Evolutionary conservation across 495 filamentous ascomycete species (phyloP), one percentile per base, ranked within the genome.

Genomic region (Penicillium salamii): DNA sequence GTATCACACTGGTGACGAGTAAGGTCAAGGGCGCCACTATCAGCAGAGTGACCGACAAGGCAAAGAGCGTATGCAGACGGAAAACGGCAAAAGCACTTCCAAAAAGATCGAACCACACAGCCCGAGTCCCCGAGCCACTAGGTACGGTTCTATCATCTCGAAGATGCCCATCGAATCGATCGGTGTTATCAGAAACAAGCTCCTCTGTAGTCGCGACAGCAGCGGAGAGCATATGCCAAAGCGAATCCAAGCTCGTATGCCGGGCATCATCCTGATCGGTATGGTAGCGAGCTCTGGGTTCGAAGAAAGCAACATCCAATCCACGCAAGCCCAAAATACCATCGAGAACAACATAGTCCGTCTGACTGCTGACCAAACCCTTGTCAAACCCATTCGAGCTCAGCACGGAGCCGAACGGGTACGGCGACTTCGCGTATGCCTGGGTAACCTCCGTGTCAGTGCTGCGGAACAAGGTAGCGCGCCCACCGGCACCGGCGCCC

Each of bases 101-200:
- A 48, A 96, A 95, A 2, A 97, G 65, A 65, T 97, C 93, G 62
- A 97, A 98, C 90, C 90, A 98, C 18, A 97, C 92, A 37, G 82
- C 88, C 53, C 78, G 67, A 32, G 78, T 82, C 11, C 90, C 88
- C 15, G 68, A 72, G 12, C 87, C 86, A 54, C 82, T 87, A 50
- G 81, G 69, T 1, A 90, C 81, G 55, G 80, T 83, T 15, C 78
- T 78, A 38, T 88, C 84, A 17, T 76, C 69, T 20, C 75, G 67
- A 14, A 71, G 52, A 28, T 69, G 60, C 15, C 79, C 78, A 42
- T 89, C 88, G 58, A 96, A 96, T 2, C 70, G 77, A 34, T 78
- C 64, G 42, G 79, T 84, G 1, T 78, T 81, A 58, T 95, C 85
- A 21, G 81, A 81, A 0, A 90, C 85, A 42, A 97, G 75, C 2